Evolutionary conservation across 176 grass and related monocot genomes (phyloP).

Genomic region (Triticum timopheevii): DNA sequence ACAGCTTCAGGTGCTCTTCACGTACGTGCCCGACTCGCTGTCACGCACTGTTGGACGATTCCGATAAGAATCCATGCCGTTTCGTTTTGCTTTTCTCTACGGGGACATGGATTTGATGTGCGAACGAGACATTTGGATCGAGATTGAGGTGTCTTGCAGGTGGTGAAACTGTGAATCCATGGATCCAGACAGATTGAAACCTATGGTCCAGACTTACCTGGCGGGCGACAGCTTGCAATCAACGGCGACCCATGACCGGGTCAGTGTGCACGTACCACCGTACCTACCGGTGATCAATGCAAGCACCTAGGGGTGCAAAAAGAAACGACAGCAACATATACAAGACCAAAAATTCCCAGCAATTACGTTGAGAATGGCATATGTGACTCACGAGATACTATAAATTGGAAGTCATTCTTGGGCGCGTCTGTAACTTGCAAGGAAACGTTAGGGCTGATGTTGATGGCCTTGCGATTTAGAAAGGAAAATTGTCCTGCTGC

Average conservation of each 20-base stretch:
- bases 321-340: background rate
- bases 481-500: background rate
- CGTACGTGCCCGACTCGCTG: background rate
- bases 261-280: background rate
- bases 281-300: background rate
- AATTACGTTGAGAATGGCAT: background rate
- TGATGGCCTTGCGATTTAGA: background rate
- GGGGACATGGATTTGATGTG: background rate
- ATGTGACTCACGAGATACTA: background rate
- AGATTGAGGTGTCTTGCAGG: background rate
- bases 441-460: background rate
- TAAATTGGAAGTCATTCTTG: background rate
- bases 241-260: background rate
- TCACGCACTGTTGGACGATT: background rate
- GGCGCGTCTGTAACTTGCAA: background rate
- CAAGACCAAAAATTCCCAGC: background rate
- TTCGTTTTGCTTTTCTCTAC: background rate
- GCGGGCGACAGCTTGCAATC: background rate
- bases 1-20: background rate
- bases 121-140: background rate
- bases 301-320: background rate
- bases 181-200: background rate
- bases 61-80: slow-evolving; percentile 15
- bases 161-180: background rate
- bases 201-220: background rate